Percentiles rank a stretch among this genome's conserved stretches.
Conservation (phyloP, 2,329 filamentous ascomycete species). For the Conoideocrella luteorostrata region DNA sequence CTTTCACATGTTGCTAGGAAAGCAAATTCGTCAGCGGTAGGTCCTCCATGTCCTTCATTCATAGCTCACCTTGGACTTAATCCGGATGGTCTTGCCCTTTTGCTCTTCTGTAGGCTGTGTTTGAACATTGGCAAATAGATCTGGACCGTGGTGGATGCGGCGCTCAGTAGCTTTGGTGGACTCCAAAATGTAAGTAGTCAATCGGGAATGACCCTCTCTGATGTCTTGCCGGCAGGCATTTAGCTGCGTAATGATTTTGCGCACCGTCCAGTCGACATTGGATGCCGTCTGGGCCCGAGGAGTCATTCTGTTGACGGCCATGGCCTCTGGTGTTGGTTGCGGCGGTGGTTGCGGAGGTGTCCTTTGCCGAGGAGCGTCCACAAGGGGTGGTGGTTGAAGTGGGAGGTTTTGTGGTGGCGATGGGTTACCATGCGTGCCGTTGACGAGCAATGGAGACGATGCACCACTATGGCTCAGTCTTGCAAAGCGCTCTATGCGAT, state of each 20-base stretch:
- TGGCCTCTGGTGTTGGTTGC: background rate
- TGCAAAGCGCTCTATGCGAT: slow-evolving; percentile 3
- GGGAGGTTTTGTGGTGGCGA: background rate
- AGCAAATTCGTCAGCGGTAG: background rate
- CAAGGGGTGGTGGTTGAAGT: background rate
- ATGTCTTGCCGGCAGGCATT: slow-evolving; percentile 36
- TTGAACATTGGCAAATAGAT: slow-evolving; percentile 42
- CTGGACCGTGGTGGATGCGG: slow-evolving; percentile 34
- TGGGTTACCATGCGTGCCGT: background rate
- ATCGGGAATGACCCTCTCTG: slow-evolving; percentile 36
- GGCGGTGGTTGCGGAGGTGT: slow-evolving; percentile 14
- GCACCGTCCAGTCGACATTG: slow-evolving; percentile 33
- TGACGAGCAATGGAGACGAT: background rate
- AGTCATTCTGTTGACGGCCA: slow-evolving; percentile 11
- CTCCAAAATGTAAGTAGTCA: slow-evolving; percentile 39
- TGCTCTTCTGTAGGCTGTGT: slow-evolving; percentile 28
- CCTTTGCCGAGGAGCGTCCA: slow-evolving; percentile 10
- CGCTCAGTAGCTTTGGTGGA: slow-evolving; percentile 35
- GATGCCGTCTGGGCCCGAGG: slow-evolving; percentile 17
- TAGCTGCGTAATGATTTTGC: slow-evolving; percentile 36
- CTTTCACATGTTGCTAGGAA: slow-evolving; percentile 36
- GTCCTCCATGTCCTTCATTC: too few relatives aligned
- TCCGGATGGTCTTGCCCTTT: slow-evolving; percentile 35
- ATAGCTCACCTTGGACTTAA: slow-evolving; percentile 44
- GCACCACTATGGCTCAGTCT: background rate